Percentiles rank a stretch among this genome's conserved stretches.
Conservation (phyloP, 805 yeast genomes). For the Metschnikowia picachoensis region DNA sequence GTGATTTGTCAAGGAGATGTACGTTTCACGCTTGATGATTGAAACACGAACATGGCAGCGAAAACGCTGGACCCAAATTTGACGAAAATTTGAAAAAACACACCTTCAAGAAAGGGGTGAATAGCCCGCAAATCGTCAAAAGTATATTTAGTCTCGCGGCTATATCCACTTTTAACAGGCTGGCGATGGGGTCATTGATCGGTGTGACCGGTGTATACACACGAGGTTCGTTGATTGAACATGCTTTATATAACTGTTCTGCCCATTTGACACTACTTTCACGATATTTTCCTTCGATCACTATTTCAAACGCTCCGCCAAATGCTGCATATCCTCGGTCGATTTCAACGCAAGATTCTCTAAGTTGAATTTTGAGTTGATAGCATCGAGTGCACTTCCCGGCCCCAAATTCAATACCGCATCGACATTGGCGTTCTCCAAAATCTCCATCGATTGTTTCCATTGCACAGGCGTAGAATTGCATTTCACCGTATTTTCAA, state of each 20-base stretch:
- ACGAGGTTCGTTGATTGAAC: too few species aligned
- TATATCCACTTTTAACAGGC: too few species aligned
- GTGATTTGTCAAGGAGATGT: too few species aligned
- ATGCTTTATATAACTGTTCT: neutral
- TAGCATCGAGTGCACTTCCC: constrained; percentile 30
- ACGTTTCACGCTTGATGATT: too few species aligned
- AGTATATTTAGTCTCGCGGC: too few species aligned
- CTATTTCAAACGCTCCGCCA: constrained; percentile 1
- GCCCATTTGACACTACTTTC: neutral
- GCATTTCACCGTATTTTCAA: constrained; percentile 33
- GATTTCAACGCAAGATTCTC: constrained; percentile 10
- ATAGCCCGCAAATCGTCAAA: too few species aligned
- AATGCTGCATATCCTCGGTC: constrained; percentile 9
- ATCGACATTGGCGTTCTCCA: constrained; percentile 16
- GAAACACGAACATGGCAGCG: too few species aligned
- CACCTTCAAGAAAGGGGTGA: too few species aligned
- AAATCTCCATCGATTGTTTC: constrained; percentile 29
- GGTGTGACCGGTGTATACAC: too few species aligned
- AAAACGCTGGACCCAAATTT: too few species aligned
- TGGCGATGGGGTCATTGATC: too few species aligned
- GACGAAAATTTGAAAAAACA: too few species aligned
- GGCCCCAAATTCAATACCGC: constrained; percentile 37
- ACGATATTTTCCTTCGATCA: neutral
- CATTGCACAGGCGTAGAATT: constrained; percentile 45
- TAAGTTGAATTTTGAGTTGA: constrained; percentile 16